These are phyloP conservation scores for Udeniomyces megalosporus DNA, from an alignment of 768 basidiomycete genomes.

Conservation along the genomic window DNA sequence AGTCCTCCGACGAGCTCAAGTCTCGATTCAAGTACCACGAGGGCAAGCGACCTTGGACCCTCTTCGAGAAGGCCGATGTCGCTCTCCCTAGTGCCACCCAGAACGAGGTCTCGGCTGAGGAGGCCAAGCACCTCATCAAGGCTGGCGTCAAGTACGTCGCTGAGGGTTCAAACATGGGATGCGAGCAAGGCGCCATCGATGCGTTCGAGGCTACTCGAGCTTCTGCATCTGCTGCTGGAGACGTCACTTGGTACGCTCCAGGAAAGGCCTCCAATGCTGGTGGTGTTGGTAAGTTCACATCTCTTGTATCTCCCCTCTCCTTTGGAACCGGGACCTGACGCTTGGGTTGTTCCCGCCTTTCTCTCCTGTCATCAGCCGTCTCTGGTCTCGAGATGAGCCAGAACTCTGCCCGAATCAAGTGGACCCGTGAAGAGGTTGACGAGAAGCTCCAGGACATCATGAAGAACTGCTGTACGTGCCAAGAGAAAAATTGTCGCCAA, in stretches of 20 bases:
- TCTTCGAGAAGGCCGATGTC: constrained; percentile 46
- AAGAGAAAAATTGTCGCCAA: neutral
- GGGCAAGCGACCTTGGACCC: constrained; percentile 52
- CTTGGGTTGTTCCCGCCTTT: too few species aligned
- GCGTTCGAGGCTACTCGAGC: constrained; percentile 51
- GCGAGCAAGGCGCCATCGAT: constrained; percentile 53
- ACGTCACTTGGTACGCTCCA: constrained; percentile 53
- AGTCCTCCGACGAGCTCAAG: constrained; percentile 24
- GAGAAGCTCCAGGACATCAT: constrained; percentile 54
- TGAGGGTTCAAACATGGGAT: constrained; percentile 66
- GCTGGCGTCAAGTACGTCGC: constrained; percentile 56
- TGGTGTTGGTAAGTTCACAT: constrained; percentile 61
- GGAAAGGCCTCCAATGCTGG: constrained; percentile 47
- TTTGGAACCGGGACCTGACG: too few species aligned
- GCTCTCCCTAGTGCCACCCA: constrained; percentile 57
- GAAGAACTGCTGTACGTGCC: constrained; percentile 30
- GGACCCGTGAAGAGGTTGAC: constrained; percentile 51
- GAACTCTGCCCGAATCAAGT: constrained; percentile 45
- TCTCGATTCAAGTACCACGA: constrained; percentile 27
- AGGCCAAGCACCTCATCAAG: constrained; percentile 52
- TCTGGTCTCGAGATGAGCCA: constrained; percentile 54
- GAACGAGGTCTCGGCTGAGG: constrained; percentile 52
- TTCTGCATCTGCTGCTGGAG: constrained; percentile 30
- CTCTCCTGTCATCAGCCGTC: neutral
- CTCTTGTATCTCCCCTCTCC: too few species aligned